Evolutionary conservation across 140 eudicot genomes (phyloP), one percentile per base, ranked within the genome.

Genomic region (Stevia rebaudiana): DNA sequence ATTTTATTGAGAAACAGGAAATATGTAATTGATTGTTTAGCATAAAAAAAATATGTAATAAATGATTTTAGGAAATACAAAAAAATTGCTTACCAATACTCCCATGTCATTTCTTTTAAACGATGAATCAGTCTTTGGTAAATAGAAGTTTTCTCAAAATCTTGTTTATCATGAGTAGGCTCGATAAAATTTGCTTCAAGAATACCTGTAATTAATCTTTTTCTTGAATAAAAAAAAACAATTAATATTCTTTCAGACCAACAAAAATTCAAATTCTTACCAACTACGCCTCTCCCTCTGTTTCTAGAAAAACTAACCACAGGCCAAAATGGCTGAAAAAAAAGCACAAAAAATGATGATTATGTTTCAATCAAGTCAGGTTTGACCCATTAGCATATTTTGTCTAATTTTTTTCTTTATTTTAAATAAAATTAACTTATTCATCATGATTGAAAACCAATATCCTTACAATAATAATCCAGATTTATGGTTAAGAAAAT

Each of bases 101-200:
- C 98, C 65, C 43, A 33, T 65, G 98, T 74, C 98, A 91, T 91
- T 7, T 87, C 88, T 76, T 81, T 89, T 68, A 89, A 79, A 12
- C 95, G 97, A 5, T 58, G 48, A 69, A 79, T 80, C 24, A 89
- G 95, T 79, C 75, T 89, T 70, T 89, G 91, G 69, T 76, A 89
- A 55, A 83, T 68, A 31, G 91, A 78, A 47, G 97, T 89, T 79
- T 83, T 85, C 84, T 89, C 97, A 70, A 89, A 89, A 67, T 89
- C 97, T 68, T 89, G 97, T 63, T 89, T 89, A 69, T 79, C 82
- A 54, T 89, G 97, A 39, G 91, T 85, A 11, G 97, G 97, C 79
- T 83, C 76, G 40, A 85, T 68, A 72, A 85, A 89, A 52, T 91
- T 84, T 70, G 96, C 96, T 75, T 87, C 96, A 63, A 91, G 82